phyloP scores from a whole-genome alignment of 176 grass and related monocot genomes.

The Elaeis guineensis region DNA sequence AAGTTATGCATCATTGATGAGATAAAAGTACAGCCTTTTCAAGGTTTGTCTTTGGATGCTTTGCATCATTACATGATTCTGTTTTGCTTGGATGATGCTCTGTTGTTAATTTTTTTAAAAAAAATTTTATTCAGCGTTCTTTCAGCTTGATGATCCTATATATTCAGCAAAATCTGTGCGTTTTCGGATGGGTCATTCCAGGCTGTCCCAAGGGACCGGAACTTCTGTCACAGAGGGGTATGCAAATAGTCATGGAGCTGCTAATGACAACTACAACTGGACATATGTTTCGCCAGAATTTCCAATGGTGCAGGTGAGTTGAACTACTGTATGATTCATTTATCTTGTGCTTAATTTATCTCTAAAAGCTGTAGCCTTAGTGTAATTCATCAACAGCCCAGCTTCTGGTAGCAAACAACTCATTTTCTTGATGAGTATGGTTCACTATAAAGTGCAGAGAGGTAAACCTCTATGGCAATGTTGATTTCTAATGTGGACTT shows the following conservation, averaged over 20 bases:
- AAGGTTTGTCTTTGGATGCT: constrained; percentile 35
- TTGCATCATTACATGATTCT: neutral
- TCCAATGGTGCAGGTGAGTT: constrained; percentile 64
- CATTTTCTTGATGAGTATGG: too few species aligned
- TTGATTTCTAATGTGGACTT: too few species aligned
- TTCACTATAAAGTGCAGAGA: too few species aligned
- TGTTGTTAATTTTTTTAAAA: constrained; percentile 1
- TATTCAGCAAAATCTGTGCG: constrained; percentile 58
- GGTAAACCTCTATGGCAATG: too few species aligned
- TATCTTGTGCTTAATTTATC: too few species aligned
- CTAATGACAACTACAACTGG: constrained; percentile 62
- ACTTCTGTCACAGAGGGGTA: constrained; percentile 22
- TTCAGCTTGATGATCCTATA: constrained; percentile 40
- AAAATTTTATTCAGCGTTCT: constrained; percentile 28
- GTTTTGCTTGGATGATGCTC: constrained; percentile 13
- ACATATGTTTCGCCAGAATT: constrained; percentile 75
- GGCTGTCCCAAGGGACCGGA: constrained; percentile 11
- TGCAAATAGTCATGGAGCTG: constrained; percentile 23
- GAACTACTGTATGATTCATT: neutral
- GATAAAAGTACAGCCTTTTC: constrained; percentile 55
- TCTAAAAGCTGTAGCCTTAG: neutral
- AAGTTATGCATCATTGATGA: constrained; percentile 47
- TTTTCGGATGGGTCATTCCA: constrained; percentile 60
- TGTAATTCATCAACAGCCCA: constrained; percentile 1
- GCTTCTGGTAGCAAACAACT: too few species aligned